These are phyloP conservation scores for Cladobotryum mycophilum DNA, from an alignment of 2,329 filamentous ascomycete genomes.

Conservation along the genomic window DNA sequence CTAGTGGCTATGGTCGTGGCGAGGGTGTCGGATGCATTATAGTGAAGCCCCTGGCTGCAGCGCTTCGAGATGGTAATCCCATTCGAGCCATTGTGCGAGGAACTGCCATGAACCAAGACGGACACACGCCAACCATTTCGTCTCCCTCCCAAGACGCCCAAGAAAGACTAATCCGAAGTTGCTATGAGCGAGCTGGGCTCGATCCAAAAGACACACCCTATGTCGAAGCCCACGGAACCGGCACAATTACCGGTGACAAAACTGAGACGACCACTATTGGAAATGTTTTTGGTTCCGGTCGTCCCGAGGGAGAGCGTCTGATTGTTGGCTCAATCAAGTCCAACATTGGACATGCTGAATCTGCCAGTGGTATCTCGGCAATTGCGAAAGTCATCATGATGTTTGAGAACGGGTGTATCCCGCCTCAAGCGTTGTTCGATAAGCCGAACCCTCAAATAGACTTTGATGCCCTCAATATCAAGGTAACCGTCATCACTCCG, in stretches of 20 bases:
- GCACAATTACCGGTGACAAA: slow-evolving; percentile 16
- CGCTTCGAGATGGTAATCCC: slow-evolving; percentile 2
- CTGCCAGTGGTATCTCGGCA: slow-evolving; percentile 18
- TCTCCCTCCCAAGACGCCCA: slow-evolving; percentile 1
- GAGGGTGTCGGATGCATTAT: slow-evolving; percentile 3
- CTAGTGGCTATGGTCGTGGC: slow-evolving; percentile 5
- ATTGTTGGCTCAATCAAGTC: slow-evolving; percentile 24
- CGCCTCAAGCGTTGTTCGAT: background rate
- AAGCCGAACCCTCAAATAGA: background rate
- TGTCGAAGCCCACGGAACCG: slow-evolving; percentile 3
- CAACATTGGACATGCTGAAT: slow-evolving; percentile 21
- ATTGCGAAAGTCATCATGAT: background rate
- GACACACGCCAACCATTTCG: slow-evolving; percentile 1
- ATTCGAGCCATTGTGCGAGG: slow-evolving; percentile 2
- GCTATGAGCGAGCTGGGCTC: background rate
- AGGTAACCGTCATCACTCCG: too few relatives aligned
- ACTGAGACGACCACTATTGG: background rate
- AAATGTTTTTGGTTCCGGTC: background rate
- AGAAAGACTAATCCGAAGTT: background rate
- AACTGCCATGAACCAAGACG: slow-evolving; percentile 5
- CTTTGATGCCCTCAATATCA: too few relatives aligned
- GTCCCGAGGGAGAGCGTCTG: slow-evolving; percentile 2
- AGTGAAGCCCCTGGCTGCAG: slow-evolving; percentile 1
- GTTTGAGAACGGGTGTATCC: background rate
- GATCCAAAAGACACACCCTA: background rate